These are phyloP conservation scores for Pythium phragmiticola DNA, from an alignment of 352 stramenopile species.

Conservation along the genomic window DNA sequence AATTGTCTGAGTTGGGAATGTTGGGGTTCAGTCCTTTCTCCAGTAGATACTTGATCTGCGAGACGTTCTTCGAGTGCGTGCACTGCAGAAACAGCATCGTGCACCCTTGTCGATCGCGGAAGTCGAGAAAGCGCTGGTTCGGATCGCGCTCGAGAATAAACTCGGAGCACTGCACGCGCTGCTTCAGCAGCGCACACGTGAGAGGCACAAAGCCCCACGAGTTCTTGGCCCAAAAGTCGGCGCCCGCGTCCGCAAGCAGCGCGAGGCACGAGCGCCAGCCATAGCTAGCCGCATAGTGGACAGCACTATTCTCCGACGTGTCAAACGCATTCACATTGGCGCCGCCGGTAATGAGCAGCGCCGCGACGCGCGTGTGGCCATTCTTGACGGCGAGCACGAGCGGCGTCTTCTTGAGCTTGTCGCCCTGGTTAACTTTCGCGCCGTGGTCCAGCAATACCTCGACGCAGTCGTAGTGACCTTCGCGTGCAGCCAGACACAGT, in stretches of 20 bases:
- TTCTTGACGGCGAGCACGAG: constrained; percentile 81
- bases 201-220: constrained; percentile 75
- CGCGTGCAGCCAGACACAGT: constrained; percentile 57
- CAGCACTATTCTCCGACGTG: constrained; percentile 71
- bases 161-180: constrained; percentile 48
- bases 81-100: constrained; percentile 85
- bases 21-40: constrained; percentile 71
- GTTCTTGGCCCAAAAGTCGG: constrained; percentile 70
- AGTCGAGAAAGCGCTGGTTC: constrained; percentile 63
- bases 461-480: constrained; percentile 58
- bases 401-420: constrained; percentile 82
- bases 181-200: constrained; percentile 67
- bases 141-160: constrained; percentile 65
- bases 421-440: constrained; percentile 54
- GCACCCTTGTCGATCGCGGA: constrained; percentile 65
- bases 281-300: constrained; percentile 77
- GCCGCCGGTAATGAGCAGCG: constrained; percentile 57
- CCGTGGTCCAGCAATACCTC: constrained; percentile 46
- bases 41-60: constrained; percentile 67
- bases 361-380: constrained; percentile 50
- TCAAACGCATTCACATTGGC: constrained; percentile 80
- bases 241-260: constrained; percentile 49
- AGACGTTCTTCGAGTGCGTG: constrained; percentile 57
- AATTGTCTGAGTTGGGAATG: constrained; percentile 56
- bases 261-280: constrained; percentile 68